Base-by-base conservation (phyloP, 495 filamentous ascomycete species). In the Neurospora discreta region DNA sequence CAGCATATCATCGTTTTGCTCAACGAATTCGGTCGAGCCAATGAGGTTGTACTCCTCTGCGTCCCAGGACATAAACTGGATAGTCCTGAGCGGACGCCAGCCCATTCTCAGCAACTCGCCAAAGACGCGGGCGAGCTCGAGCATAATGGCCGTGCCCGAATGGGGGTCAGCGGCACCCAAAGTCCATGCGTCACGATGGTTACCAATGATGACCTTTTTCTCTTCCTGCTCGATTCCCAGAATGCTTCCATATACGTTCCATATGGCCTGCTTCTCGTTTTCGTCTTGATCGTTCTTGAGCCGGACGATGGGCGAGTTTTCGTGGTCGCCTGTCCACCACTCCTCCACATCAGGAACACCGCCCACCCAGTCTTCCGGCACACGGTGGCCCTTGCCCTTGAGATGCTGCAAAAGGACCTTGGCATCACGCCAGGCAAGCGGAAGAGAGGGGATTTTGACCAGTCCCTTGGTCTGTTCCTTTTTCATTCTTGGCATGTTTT, bases 61-160 rank as follows among this genome's bases (percentile, higher is more conserved):
- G 78, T 99, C 95, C 95, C 96, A 99, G 44, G 92, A 96, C 73
- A 92, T 91, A 79, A 99, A 99, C 76, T 94, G 90, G 76, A 99
- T 96, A 18, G 93, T 94, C 26, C 95, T 90, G 13, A 93, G 85
- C n/a, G 95, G 95, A 30, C 92, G 86, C 95, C 95, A 99, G 69
- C 93, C 94, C 43, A 86, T 87, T 16, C 80, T 81, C 20, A 88
- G 82, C 9, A 99, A 85, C 71, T 92, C 88, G 30, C 93, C 92
- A 78, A 98, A 91, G 72, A 97, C 89, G 43, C 90, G 88, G 11
- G 93, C 87, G 60, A 98, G 85, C 80, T 99, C 96, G 20, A 98
- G 81, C 84, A 98, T 90, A 36, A 97, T 87, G 15, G 95, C 96
- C 0, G 94, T 97, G 16, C 95, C 96, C 69, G 91, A 93, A 71